Conservation (phyloP, 2,329 filamentous ascomycete genomes). For the Pseudocercospora vitis region DNA sequence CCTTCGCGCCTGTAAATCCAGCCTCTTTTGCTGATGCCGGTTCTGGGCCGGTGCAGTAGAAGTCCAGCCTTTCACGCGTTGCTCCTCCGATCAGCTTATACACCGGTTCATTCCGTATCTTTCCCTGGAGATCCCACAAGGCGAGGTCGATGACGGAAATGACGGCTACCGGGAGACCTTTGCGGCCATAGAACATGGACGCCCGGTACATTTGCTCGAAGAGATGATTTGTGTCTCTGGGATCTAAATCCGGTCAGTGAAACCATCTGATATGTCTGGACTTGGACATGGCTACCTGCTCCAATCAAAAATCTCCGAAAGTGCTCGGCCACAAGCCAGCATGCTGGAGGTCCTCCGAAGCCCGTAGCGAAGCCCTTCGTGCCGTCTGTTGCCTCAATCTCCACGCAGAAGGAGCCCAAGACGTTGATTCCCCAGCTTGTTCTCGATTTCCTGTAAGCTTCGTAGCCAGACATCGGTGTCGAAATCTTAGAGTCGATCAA, state of each 20-base stretch:
- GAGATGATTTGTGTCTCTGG: constrained; percentile 83
- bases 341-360: constrained; percentile 88
- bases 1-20: constrained; percentile 90
- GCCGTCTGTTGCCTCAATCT: constrained; percentile 84
- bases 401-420: constrained; percentile 84
- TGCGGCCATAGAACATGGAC: constrained; percentile 95
- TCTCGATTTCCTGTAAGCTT: constrained; percentile 80
- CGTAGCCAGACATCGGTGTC: constrained; percentile 87
- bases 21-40: constrained; percentile 76
- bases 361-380: constrained; percentile 93
- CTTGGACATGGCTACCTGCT: constrained; percentile 51
- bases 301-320: constrained; percentile 90
- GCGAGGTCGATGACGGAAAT: constrained; percentile 94
- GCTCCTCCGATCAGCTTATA: constrained; percentile 92
- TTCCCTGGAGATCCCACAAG: constrained; percentile 87
- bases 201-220: constrained; percentile 97
- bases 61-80: constrained; percentile 78
- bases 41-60: constrained; percentile 92
- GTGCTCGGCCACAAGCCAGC: constrained; percentile 91
- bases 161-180: constrained; percentile 83
- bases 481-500: constrained; percentile 89
- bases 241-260: constrained; percentile 56
- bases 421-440: constrained; percentile 97
- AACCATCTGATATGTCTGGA: not conserved
- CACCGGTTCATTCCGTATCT: constrained; percentile 87